Evolutionary conservation across 78 protist genomes (phyloP).

Genomic region (Guillardia theta): DNA sequence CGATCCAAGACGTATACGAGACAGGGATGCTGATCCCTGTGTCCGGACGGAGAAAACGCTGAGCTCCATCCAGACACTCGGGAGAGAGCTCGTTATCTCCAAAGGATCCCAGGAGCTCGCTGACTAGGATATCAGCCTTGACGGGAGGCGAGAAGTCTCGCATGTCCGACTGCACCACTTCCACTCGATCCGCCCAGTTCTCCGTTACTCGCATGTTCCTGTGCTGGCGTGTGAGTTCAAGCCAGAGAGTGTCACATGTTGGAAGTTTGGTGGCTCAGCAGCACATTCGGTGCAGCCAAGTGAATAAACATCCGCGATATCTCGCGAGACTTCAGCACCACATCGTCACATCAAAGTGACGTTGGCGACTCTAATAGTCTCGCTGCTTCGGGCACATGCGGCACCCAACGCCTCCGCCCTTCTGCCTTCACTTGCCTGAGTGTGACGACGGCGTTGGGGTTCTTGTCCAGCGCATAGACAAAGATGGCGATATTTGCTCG

Average conservation of each 20-base stretch:
- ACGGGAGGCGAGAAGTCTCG: constrained; percentile 60
- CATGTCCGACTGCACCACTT: constrained; percentile 63
- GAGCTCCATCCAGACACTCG: constrained; percentile 98
- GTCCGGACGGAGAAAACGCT: constrained; percentile 63
- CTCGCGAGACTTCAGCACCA: background rate
- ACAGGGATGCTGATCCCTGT: constrained; percentile 87
- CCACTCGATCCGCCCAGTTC: background rate
- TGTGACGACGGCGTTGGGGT: constrained; percentile 93
- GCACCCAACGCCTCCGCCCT: too few species aligned
- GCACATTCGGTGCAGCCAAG: background rate
- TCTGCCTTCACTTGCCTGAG: too few species aligned
- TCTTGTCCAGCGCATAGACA: constrained; percentile 95
- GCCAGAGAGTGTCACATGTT: background rate
- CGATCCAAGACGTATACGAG: constrained; percentile 79
- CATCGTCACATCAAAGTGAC: background rate
- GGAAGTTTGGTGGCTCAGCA: background rate
- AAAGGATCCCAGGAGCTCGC: constrained; percentile 94
- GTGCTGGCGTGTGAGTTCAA: background rate
- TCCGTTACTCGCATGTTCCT: constrained; percentile 29
- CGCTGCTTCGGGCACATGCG: too few species aligned
- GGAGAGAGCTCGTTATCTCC: constrained; percentile 99
- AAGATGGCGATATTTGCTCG: constrained; percentile 20
- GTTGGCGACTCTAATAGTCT: background rate
- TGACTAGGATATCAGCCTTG: constrained; percentile 47
- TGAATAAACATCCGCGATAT: background rate